Conservation (phyloP, 179 eudicot species). For the Kewa caespitosa region DNA sequence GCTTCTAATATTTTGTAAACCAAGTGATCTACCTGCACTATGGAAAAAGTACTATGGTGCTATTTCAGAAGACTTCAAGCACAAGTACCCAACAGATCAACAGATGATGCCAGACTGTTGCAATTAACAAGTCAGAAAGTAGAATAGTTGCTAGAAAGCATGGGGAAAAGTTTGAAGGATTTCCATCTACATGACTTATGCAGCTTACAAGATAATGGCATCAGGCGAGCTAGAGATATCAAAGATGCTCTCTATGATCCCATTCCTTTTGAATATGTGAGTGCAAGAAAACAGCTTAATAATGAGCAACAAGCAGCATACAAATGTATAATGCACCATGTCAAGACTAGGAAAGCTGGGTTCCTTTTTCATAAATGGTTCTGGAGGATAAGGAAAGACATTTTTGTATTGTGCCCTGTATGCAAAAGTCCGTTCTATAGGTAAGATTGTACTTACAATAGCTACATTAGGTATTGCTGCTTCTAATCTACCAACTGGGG, state of each 20-base stretch:
- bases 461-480: conserved; percentile 26
- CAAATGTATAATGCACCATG: neutral
- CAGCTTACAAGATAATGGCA: neutral
- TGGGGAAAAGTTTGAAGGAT: neutral
- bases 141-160: neutral
- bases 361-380: conserved; percentile 20
- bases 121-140: neutral
- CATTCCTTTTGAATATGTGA: neutral
- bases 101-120: too few species aligned
- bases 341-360: too few species aligned
- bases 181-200: neutral
- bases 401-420: conserved; percentile 22
- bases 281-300: neutral
- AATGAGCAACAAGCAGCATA: neutral
- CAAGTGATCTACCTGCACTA: neutral
- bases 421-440: neutral
- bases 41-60: neutral
- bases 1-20: neutral
- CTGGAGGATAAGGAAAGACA: conserved; percentile 24
- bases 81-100: too few species aligned
- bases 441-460: conserved; percentile 8
- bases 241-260: neutral
- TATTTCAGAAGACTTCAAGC: neutral
- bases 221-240: neutral
- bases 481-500: neutral